Conservation (phyloP, 495 filamentous ascomycete genomes). For the Podospora sp. region DNA sequence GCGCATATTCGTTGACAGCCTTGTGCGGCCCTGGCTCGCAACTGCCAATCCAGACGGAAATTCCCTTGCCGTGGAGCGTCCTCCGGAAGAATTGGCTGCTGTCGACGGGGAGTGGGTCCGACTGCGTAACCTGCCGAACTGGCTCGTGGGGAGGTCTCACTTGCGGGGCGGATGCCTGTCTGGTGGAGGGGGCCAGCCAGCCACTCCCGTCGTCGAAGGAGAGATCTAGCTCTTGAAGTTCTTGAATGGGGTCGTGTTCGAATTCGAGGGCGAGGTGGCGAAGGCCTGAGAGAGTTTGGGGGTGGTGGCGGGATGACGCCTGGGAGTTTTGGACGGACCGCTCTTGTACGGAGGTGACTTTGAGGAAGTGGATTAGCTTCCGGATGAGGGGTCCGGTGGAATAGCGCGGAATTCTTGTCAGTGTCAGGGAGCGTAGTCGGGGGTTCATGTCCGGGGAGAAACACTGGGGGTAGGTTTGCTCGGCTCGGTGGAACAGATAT, state of each 20-base stretch:
- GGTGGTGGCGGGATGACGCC: constrained; percentile 24
- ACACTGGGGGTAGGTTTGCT: constrained; percentile 43
- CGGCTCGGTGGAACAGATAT: constrained; percentile 37
- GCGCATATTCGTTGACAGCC: constrained; percentile 45
- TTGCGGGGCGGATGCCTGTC: background rate
- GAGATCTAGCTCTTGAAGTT: constrained; percentile 25
- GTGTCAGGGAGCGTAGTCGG: constrained; percentile 41
- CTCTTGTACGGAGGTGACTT: constrained; percentile 46
- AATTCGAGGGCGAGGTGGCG: constrained; percentile 49
- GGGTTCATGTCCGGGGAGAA: constrained; percentile 52
- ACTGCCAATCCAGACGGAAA: constrained; percentile 44
- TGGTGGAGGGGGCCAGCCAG: background rate
- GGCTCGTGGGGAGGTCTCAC: constrained; percentile 26
- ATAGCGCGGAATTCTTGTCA: constrained; percentile 45
- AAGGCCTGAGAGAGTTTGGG: constrained; percentile 40
- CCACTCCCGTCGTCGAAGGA: constrained; percentile 4
- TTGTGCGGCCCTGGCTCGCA: constrained; percentile 26
- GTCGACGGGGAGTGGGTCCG: too few species aligned
- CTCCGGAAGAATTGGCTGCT: background rate
- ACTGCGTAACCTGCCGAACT: too few species aligned
- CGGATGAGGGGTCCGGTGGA: constrained; percentile 45
- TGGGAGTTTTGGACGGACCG: constrained; percentile 31
- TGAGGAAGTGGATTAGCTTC: constrained; percentile 40
- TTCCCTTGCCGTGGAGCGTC: background rate
- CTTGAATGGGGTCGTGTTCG: constrained; percentile 37